Base-by-base conservation (phyloP, 2,329 filamentous ascomycete species). In the Neoarthrinium moseri region DNA sequence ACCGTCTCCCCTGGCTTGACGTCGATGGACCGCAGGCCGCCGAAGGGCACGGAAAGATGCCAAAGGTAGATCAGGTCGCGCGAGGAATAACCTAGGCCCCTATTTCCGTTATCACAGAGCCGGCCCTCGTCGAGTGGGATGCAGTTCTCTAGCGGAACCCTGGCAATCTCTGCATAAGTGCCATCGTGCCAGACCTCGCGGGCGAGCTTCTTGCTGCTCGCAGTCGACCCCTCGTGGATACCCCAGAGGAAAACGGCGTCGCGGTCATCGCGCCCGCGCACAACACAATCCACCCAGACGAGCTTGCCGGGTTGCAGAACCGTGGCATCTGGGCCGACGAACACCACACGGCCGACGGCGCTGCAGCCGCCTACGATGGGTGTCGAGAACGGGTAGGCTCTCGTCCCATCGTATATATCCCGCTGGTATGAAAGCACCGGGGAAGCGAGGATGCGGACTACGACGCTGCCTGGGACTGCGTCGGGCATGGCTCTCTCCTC, bases 1-100 rank as follows among this genome's bases (percentile, higher is more conserved):
- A 78, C 56, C 0, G 65, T 72, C 52, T 78, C 72, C 2, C 75
- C 74, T 0, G 71, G 51, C 53, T 69, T 53, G 3, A 78, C 42
- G 2, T 58, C 56, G 43, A 77, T 68, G 23, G 68, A 66, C 12
- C 62, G 45, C 1, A 79, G 55, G 1, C 76, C 76, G 5, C 74
- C 75, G 47, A 65, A 74, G 1, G 69, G 60, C 2, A 79, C 69
- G 0, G 72, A 44, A 4, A 66, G 46, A 7, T 57, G 48, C 5
- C 55, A 38, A 15, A 76, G 48, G 24, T 62, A 65, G 32, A 61
- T 51, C 41, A 79, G 56, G 13, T 77, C 66, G 3, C 55, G 47
- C 8, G 67, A 17, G 0, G 49, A 50, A 51, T 77, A 76, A 2
- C 70, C 72, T n/a, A 66, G 44, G 3, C 47, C 48, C 17, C 42